These are phyloP conservation scores for Sphaerostilbella broomeana DNA, from an alignment of 2,329 filamentous ascomycete genomes.

Conservation along the genomic window DNA sequence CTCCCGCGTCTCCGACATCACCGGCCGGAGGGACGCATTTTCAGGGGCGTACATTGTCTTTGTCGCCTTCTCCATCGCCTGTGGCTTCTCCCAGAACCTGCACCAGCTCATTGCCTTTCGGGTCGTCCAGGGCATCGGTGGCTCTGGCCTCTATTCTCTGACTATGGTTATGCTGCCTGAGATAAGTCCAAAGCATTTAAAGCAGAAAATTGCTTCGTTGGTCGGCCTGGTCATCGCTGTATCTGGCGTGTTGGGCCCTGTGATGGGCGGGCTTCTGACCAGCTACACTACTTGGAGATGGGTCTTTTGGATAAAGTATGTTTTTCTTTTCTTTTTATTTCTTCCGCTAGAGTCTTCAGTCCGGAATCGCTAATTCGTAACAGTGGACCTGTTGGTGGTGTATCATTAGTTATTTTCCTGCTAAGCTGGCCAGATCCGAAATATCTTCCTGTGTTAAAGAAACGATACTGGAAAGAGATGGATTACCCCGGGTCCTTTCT, in stretches of 20 bases:
- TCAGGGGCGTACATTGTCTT: conserved; percentile 46
- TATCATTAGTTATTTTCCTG: conserved; percentile 42
- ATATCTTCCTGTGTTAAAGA: background rate
- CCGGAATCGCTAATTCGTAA: conserved; percentile 6
- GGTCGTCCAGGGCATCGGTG: conserved; percentile 45
- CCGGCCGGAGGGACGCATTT: conserved; percentile 48
- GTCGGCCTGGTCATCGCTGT: conserved; percentile 44
- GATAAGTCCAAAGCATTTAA: conserved; percentile 34
- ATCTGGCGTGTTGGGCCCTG: conserved; percentile 44
- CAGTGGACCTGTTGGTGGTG: conserved; percentile 44
- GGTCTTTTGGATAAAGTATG: conserved; percentile 55
- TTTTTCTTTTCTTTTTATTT: too few species aligned
- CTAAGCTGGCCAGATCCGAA: conserved; percentile 48
- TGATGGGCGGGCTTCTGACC: conserved; percentile 46
- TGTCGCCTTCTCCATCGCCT: conserved; percentile 49
- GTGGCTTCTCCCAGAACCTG: conserved; percentile 32
- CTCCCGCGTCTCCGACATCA: conserved; percentile 47
- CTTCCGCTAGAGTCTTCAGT: background rate
- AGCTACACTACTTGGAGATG: conserved; percentile 45
- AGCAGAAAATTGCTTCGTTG: conserved; percentile 38
- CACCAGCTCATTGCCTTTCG: conserved; percentile 44
- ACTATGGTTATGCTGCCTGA: conserved; percentile 51
- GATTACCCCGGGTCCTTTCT: background rate
- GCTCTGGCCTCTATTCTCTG: conserved; percentile 49
- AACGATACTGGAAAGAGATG: background rate